These are phyloP conservation scores for Penicillium sp. DNA, from an alignment of 2,329 filamentous ascomycete species.

Conservation along the genomic window DNA sequence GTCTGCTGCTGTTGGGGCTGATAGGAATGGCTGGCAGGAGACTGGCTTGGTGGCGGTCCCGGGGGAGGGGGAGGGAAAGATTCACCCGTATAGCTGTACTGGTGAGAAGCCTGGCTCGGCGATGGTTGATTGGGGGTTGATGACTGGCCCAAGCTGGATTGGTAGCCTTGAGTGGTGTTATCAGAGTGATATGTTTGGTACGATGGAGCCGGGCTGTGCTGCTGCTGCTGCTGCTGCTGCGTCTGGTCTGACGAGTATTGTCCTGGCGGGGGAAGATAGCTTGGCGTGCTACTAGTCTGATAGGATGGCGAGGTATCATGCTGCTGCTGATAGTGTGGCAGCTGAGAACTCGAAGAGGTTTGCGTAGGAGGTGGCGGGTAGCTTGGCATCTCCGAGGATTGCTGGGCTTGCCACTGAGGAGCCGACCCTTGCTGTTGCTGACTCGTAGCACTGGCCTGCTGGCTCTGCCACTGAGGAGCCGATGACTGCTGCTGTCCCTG, in stretches of 20 bases:
- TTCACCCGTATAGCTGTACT: slow-evolving; percentile 37
- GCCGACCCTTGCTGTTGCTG: neutral
- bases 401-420: slow-evolving; percentile 2
- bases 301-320: slow-evolving; percentile 3
- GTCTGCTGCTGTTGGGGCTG: slow-evolving; percentile 22
- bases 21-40: slow-evolving; percentile 19
- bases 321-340: slow-evolving; percentile 15
- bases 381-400: neutral
- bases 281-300: slow-evolving; percentile 5
- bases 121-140: slow-evolving; percentile 9
- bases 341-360: slow-evolving; percentile 14
- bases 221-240: slow-evolving; percentile 18
- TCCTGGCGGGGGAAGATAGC: slow-evolving; percentile 10
- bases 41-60: slow-evolving; percentile 36
- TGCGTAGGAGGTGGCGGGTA: slow-evolving; percentile 16
- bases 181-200: slow-evolving; percentile 13
- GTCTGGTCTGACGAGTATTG: slow-evolving; percentile 11
- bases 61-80: slow-evolving; percentile 47
- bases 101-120: slow-evolving; percentile 15
- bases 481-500: slow-evolving; percentile 19
- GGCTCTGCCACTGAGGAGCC: slow-evolving; percentile 17
- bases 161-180: slow-evolving; percentile 7
- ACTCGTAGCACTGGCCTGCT: slow-evolving; percentile 17
- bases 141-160: slow-evolving; percentile 13
- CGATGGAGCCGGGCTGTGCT: slow-evolving; percentile 2